phyloP scores from a whole-genome alignment of 2,329 filamentous ascomycete species.

The Thielaviopsis euricoi region DNA sequence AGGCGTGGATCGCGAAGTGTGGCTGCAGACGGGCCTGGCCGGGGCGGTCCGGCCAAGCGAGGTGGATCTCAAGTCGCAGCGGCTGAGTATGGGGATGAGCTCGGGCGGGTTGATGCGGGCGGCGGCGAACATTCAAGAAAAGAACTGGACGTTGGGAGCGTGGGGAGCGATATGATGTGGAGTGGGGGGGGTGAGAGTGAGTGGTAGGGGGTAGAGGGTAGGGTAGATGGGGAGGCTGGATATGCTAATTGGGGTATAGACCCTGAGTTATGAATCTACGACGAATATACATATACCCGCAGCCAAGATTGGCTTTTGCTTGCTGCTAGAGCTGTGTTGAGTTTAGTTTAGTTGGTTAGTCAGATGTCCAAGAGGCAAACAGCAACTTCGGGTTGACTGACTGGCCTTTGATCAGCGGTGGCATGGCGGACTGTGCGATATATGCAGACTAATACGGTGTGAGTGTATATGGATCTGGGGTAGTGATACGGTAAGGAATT shows the following conservation, averaged over 20 bases:
- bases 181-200: not conserved
- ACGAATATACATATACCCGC: no score
- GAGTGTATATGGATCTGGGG: no score
- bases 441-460: no score
- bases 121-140: conserved; percentile 21
- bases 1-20: conserved; percentile 54
- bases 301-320: no score
- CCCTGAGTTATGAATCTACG: no score
- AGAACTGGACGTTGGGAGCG: conserved; percentile 44
- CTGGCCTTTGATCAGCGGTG: no score
- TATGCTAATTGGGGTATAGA: not conserved
- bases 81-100: conserved; percentile 44
- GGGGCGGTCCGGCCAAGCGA: conserved; percentile 45
- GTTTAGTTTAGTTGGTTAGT: no score
- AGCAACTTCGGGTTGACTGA: no score
- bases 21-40: conserved; percentile 47
- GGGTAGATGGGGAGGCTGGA: not conserved
- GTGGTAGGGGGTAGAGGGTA: not conserved
- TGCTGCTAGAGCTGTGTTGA: no score
- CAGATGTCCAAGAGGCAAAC: no score
- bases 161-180: conserved; percentile 34
- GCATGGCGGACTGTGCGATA: no score
- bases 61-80: conserved; percentile 32
- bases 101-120: conserved; percentile 17
- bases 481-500: not conserved